These are phyloP conservation scores for Thielaviopsis punctulata DNA, from an alignment of 2,329 filamentous ascomycete genomes.

Conservation along the genomic window DNA sequence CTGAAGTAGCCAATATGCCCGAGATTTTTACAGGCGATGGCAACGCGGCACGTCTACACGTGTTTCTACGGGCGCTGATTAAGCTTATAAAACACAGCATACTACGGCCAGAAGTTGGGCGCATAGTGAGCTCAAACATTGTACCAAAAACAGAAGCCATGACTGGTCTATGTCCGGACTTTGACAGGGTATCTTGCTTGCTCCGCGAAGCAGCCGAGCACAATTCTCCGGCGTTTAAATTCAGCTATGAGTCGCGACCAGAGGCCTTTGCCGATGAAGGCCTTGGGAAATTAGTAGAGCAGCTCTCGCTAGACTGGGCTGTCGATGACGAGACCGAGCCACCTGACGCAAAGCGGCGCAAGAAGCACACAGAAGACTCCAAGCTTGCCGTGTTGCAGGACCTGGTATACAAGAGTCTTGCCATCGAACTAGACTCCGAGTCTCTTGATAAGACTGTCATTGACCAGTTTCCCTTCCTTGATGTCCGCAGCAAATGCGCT, in stretches of 20 bases:
- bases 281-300: conserved; percentile 17
- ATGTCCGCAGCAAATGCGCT: conserved; percentile 33
- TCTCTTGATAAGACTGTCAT: conserved; percentile 17
- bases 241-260: conserved; percentile 9
- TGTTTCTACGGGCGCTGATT: conserved; percentile 23
- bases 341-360: conserved; percentile 18
- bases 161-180: background rate
- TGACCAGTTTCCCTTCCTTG: conserved; percentile 25
- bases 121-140: conserved; percentile 8
- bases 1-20: conserved; percentile 22
- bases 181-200: background rate
- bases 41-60: conserved; percentile 17
- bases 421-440: conserved; percentile 15
- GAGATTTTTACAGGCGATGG: conserved; percentile 18
- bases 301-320: conserved; percentile 17
- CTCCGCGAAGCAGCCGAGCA: conserved; percentile 6
- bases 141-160: conserved; percentile 4
- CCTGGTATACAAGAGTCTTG: conserved; percentile 16
- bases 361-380: conserved; percentile 10
- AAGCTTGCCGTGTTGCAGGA: conserved; percentile 1
- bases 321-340: conserved; percentile 14
- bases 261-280: conserved; percentile 14
- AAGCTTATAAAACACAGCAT: conserved; percentile 20
- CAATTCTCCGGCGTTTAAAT: background rate
- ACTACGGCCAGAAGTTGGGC: conserved; percentile 1